Evolutionary conservation across 768 basidiomycete genomes (phyloP).

Genomic region (Amanita polypyramis): DNA sequence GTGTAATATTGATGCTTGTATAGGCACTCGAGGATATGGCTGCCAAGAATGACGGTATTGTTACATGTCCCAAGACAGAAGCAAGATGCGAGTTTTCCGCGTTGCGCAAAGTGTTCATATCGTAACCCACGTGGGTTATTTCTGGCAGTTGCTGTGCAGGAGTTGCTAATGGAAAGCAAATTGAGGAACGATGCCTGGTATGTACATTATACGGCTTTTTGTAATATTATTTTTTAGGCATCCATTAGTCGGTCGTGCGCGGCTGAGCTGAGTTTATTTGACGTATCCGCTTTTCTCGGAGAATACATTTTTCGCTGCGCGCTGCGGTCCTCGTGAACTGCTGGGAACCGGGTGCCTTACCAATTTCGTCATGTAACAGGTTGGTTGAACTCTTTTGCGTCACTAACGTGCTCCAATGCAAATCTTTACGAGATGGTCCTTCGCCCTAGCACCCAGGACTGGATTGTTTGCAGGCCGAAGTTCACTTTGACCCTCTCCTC

Average conservation of each 20-base stretch:
- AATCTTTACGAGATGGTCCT: no score
- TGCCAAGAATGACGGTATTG: constrained; percentile 60
- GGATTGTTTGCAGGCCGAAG: no score
- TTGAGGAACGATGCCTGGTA: not conserved
- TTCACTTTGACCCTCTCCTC: no score
- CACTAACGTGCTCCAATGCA: no score
- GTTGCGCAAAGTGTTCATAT: constrained; percentile 86
- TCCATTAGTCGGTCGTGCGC: not conserved
- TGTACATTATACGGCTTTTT: not conserved
- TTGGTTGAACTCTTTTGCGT: no score
- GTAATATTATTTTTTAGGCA: not conserved
- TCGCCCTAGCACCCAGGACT: no score
- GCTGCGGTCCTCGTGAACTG: not conserved
- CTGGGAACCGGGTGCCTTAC: no score
- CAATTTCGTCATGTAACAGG: no score
- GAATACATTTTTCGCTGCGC: constrained; percentile 3
- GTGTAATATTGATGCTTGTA: constrained; percentile 5
- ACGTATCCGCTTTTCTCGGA: not conserved
- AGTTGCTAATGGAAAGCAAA: not conserved
- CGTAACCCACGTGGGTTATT: constrained; percentile 26
- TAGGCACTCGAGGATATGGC: constrained; percentile 88
- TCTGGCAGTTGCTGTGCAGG: not conserved
- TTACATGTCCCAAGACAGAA: constrained; percentile 77
- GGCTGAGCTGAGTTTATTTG: not conserved
- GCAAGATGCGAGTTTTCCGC: constrained; percentile 50